phyloP scores from a whole-genome alignment of 2,329 filamentous ascomycete genomes.

The Stemphylium lycopersici region DNA sequence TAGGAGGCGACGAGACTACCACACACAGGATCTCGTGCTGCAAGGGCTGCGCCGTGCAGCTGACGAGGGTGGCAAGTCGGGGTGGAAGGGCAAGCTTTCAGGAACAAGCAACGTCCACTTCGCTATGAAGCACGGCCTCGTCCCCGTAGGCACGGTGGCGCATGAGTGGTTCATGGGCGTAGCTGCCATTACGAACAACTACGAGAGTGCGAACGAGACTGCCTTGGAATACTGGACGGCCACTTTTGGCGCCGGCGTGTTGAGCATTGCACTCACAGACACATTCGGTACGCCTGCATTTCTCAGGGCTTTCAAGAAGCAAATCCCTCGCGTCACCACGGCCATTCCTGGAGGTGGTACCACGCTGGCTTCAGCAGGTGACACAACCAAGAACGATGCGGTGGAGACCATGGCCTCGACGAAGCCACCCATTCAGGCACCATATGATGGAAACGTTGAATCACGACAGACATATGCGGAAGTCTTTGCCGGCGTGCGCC shows the following conservation, averaged over 20 bases:
- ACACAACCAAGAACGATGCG: constrained; percentile 48
- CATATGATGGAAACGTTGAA: constrained; percentile 50
- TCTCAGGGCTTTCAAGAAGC: constrained; percentile 79
- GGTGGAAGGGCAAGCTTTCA: constrained; percentile 73
- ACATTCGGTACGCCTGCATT: constrained; percentile 95
- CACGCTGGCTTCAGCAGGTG: constrained; percentile 49
- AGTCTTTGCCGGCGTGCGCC: constrained; percentile 81
- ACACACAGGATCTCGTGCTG: constrained; percentile 92
- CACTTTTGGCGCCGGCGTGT: constrained; percentile 83
- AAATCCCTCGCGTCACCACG: constrained; percentile 57
- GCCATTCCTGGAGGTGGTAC: constrained; percentile 49
- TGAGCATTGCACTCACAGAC: constrained; percentile 90
- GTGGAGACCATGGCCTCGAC: constrained; percentile 49
- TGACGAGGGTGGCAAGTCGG: constrained; percentile 69
- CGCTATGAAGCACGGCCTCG: constrained; percentile 87
- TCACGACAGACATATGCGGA: constrained; percentile 72
- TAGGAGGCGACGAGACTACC: constrained; percentile 86
- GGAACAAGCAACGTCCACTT: constrained; percentile 98
- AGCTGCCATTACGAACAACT: constrained; percentile 86
- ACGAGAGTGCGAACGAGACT: constrained; percentile 80
- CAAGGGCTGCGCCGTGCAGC: constrained; percentile 81
- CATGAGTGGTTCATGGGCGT: constrained; percentile 99
- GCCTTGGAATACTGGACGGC: constrained; percentile 88
- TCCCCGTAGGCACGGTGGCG: constrained; percentile 86
- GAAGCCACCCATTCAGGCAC: constrained; percentile 54